Evolutionary conservation across 1,284 basidiomycete genomes (phyloP).

Genomic region (Cystobasidiaceae sp.): DNA sequence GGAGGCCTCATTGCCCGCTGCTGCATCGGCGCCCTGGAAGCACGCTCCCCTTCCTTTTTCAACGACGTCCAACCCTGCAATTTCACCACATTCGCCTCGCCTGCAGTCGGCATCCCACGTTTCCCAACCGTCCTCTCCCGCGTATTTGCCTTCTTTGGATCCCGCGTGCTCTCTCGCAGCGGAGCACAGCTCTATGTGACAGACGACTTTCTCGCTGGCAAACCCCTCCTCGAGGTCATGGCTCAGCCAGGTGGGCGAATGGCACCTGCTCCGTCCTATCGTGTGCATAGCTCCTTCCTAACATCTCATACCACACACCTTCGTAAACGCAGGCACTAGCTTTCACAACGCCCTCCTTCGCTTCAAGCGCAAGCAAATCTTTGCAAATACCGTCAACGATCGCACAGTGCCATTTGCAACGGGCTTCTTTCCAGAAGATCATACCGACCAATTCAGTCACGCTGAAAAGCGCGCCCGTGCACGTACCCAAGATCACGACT

Average conservation of each 20-base stretch:
- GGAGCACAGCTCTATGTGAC: conserved; percentile 72
- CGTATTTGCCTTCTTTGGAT: conserved; percentile 59
- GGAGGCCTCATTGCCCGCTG: conserved; percentile 76
- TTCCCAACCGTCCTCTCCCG: conserved; percentile 59
- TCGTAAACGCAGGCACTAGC: conserved; percentile 47
- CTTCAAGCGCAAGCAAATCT: conserved; percentile 70
- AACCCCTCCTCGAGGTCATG: conserved; percentile 74
- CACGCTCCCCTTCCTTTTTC: conserved; percentile 59
- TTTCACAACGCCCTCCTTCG: conserved; percentile 69
- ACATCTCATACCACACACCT: conserved; percentile 46
- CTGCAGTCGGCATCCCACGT: conserved; percentile 55
- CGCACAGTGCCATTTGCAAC: conserved; percentile 75
- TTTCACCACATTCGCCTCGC: conserved; percentile 76
- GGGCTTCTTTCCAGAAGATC: conserved; percentile 63
- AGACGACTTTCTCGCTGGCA: conserved; percentile 62
- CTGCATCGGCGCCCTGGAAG: conserved; percentile 64
- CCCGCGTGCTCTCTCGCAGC: conserved; percentile 70
- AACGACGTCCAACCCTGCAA: conserved; percentile 62
- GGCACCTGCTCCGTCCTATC: conserved; percentile 46
- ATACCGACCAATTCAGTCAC: conserved; percentile 45
- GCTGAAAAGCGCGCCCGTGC: conserved; percentile 12
- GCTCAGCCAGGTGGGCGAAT: conserved; percentile 62
- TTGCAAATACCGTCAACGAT: conserved; percentile 64
- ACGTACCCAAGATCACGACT: conserved; percentile 2
- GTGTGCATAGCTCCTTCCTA: neutral